Evolutionary conservation across 169 alveolate species (phyloP).

Genomic region (Theileria parva): DNA sequence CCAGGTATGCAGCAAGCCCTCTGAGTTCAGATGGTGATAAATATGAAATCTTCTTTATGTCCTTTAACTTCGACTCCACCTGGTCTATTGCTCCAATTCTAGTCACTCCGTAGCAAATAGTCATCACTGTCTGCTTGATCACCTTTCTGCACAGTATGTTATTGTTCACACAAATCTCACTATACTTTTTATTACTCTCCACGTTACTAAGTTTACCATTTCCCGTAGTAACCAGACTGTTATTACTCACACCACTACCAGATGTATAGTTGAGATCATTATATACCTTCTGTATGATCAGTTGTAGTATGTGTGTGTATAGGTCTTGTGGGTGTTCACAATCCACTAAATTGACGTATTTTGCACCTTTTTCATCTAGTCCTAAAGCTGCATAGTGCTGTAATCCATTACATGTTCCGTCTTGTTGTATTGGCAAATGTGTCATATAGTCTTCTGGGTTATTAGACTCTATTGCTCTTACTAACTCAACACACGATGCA

Average conservation of each 20-base stretch:
- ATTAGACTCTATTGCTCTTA: conserved; percentile 76
- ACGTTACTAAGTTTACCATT: conserved; percentile 28
- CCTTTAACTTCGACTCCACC: conserved; percentile 65
- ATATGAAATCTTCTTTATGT: conserved; percentile 41
- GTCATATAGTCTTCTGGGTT: conserved; percentile 84
- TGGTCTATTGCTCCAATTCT: conserved; percentile 87
- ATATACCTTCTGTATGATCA: conserved; percentile 66
- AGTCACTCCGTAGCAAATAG: conserved; percentile 97
- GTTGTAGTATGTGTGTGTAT: conserved; percentile 87
- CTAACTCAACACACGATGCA: conserved; percentile 86
- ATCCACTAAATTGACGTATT: conserved; percentile 90
- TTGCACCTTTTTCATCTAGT: conserved; percentile 92
- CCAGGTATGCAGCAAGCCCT: conserved; percentile 79
- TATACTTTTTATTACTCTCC: conserved; percentile 43
- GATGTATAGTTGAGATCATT: conserved; percentile 49
- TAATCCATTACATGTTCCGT: conserved; percentile 97
- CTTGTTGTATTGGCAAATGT: conserved; percentile 93
- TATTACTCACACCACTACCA: neutral
- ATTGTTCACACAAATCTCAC: conserved; percentile 66
- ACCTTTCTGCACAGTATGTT: conserved; percentile 87
- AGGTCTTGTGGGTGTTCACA: conserved; percentile 94
- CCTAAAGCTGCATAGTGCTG: conserved; percentile 97
- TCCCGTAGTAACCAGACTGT: neutral
- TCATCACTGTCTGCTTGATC: conserved; percentile 98
- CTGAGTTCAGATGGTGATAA: conserved; percentile 50